Evolutionary conservation across 805 yeast species (phyloP).

Genomic region (Ogataea nonfermentans): DNA sequence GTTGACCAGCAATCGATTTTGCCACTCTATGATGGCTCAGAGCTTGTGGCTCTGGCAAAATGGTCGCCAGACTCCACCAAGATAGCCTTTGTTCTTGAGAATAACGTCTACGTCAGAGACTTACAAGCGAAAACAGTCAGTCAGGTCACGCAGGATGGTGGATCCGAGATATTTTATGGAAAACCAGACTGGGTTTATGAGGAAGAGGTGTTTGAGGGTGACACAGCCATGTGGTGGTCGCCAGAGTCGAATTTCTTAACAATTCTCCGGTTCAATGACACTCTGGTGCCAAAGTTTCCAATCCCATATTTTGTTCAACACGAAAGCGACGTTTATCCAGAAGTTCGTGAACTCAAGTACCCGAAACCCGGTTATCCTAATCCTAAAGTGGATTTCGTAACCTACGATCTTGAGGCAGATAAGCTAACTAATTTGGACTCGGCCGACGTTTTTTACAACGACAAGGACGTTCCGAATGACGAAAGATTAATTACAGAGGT

Average conservation of each 20-base stretch:
- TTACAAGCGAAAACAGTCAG: constrained; percentile 18
- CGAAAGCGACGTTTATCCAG: constrained; percentile 51
- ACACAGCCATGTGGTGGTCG: constrained; percentile 85
- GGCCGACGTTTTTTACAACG: constrained; percentile 42
- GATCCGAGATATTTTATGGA: constrained; percentile 72
- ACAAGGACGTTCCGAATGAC: constrained; percentile 38
- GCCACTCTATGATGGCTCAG: constrained; percentile 24
- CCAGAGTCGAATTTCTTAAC: constrained; percentile 65
- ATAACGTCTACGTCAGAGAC: constrained; percentile 63
- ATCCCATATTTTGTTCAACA: constrained; percentile 72
- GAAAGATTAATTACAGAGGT: constrained; percentile 64
- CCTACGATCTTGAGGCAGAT: constrained; percentile 38
- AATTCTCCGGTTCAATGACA: constrained; percentile 67
- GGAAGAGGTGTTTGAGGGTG: constrained; percentile 77
- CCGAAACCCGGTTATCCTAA: constrained; percentile 83
- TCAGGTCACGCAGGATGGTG: constrained; percentile 70
- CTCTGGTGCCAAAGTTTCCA: constrained; percentile 67
- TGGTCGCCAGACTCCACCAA: constrained; percentile 75
- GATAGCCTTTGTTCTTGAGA: constrained; percentile 65
- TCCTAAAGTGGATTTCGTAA: constrained; percentile 58
- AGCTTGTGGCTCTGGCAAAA: constrained; percentile 43
- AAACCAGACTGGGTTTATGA: constrained; percentile 95
- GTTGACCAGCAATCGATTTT: constrained; percentile 32
- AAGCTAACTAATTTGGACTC: constrained; percentile 22
- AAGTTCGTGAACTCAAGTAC: constrained; percentile 60